Conservation (phyloP, 805 yeast genomes). For the Pichia pseudocactophila region DNA sequence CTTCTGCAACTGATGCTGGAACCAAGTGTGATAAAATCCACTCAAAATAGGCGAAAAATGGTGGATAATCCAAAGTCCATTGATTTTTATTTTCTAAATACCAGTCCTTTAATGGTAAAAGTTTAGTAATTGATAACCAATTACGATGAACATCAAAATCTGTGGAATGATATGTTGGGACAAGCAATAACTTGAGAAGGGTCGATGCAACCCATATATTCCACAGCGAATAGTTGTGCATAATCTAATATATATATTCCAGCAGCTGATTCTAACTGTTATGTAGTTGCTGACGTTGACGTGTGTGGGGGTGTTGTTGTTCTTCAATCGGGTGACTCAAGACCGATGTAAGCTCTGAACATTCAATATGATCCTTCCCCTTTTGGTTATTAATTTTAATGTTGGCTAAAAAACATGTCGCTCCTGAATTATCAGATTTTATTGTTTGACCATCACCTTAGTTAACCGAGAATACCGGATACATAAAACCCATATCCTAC, state of each 20-base stretch:
- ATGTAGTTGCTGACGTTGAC: neutral
- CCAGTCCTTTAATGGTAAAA: conserved; percentile 72
- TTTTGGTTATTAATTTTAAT: no score
- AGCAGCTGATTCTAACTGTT: neutral
- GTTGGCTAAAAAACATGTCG: no score
- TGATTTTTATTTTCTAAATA: conserved; percentile 67
- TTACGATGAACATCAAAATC: conserved; percentile 97
- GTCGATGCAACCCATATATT: conserved; percentile 60
- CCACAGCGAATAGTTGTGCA: conserved; percentile 43
- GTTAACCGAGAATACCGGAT: no score
- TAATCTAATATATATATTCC: neutral
- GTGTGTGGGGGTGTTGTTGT: no score
- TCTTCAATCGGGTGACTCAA: no score
- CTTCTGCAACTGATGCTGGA: conserved; percentile 50
- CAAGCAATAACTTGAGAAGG: conserved; percentile 50
- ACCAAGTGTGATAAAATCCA: conserved; percentile 67
- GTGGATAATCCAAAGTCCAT: conserved; percentile 98
- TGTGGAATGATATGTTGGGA: conserved; percentile 82
- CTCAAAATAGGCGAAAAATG: conserved; percentile 94
- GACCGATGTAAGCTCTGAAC: no score
- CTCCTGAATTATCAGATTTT: no score
- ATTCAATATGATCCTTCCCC: no score
- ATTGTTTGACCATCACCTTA: no score
- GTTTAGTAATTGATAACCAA: conserved; percentile 87
- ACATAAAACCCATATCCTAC: no score